Conservation (phyloP, 352 stramenopile genomes). For the Phytophthora pistaciae region DNA sequence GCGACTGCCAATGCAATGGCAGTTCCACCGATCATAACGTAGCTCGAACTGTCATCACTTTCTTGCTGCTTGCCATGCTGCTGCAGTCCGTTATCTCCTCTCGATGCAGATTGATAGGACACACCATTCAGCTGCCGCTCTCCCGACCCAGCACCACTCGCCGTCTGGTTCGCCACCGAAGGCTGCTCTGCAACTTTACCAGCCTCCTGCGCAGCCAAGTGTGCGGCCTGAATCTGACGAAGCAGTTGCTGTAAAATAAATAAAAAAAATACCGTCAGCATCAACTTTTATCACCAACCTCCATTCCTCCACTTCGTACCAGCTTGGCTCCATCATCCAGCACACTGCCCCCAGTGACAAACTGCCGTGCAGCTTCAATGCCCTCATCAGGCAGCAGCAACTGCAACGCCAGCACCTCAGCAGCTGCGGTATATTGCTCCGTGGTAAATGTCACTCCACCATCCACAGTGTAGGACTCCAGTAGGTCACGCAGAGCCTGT, state of each 20-base stretch:
- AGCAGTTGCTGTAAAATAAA: conserved; percentile 40
- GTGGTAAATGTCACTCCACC: not conserved
- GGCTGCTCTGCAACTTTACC: conserved; percentile 14
- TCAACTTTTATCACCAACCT: not conserved
- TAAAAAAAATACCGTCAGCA: conserved; percentile 10
- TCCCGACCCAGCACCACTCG: not conserved
- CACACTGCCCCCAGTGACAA: conserved; percentile 45
- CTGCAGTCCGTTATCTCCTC: conserved; percentile 1
- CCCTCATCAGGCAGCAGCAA: conserved; percentile 57
- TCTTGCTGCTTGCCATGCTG: conserved; percentile 10
- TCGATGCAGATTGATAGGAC: conserved; percentile 12
- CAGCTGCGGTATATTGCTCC: conserved; percentile 38
- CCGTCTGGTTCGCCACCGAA: conserved; percentile 1
- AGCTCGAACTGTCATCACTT: conserved; percentile 41
- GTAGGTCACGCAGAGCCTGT: conserved; percentile 37
- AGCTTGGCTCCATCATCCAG: conserved; percentile 57
- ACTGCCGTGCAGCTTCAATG: conserved; percentile 37
- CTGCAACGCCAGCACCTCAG: conserved; percentile 57
- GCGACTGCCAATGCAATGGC: conserved; percentile 57
- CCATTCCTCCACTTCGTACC: conserved; percentile 26
- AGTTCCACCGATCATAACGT: conserved; percentile 57
- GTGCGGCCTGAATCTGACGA: conserved; percentile 36
- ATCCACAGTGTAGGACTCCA: conserved; percentile 22
- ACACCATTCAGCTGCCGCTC: conserved; percentile 11
- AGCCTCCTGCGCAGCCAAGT: conserved; percentile 25